A percentile compares a stretch with the other conserved stretches of the same genome.
Conservation (phyloP, 2,329 filamentous ascomycete species). For the Trichoderma koningiopsis region DNA sequence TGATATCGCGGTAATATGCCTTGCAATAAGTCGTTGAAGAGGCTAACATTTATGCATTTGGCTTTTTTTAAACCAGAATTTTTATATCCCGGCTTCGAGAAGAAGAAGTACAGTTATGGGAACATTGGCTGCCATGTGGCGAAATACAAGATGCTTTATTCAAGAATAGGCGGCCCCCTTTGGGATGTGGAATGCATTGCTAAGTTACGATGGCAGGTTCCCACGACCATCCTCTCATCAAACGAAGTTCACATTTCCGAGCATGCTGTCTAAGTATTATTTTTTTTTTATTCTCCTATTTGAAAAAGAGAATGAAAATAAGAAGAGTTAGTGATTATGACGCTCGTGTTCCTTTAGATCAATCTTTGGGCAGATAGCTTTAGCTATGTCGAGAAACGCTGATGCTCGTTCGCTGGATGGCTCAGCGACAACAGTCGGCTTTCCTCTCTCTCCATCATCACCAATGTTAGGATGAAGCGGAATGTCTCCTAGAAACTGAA, state of each 20-base stretch:
- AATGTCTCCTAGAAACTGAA: constrained; percentile 85
- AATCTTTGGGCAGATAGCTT: constrained; percentile 53
- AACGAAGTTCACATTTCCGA: constrained; percentile 3
- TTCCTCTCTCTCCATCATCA: constrained; percentile 82
- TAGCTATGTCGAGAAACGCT: constrained; percentile 73
- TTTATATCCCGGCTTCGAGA: constrained; percentile 25
- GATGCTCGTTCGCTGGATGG: constrained; percentile 72
- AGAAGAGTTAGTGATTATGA: neutral
- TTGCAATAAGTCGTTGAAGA: constrained; percentile 41
- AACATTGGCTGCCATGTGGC: neutral
- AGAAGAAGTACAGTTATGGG: constrained; percentile 22
- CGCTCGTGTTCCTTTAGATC: constrained; percentile 29
- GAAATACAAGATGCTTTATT: constrained; percentile 17
- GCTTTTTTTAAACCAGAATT: constrained; percentile 22
- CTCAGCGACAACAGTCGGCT: constrained; percentile 87
- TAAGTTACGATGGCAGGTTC: constrained; percentile 27
- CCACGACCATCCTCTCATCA: constrained; percentile 20
- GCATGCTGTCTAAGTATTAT: neutral
- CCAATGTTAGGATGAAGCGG: constrained; percentile 86
- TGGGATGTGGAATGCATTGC: constrained; percentile 23
- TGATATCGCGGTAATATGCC: constrained; percentile 42
- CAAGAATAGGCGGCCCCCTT: constrained; percentile 15
- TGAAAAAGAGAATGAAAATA: neutral
- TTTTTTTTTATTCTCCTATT: neutral
- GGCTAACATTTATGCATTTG: constrained; percentile 44